phyloP scores from a whole-genome alignment of 441 rosid species.

The Jatropha podagrica region DNA sequence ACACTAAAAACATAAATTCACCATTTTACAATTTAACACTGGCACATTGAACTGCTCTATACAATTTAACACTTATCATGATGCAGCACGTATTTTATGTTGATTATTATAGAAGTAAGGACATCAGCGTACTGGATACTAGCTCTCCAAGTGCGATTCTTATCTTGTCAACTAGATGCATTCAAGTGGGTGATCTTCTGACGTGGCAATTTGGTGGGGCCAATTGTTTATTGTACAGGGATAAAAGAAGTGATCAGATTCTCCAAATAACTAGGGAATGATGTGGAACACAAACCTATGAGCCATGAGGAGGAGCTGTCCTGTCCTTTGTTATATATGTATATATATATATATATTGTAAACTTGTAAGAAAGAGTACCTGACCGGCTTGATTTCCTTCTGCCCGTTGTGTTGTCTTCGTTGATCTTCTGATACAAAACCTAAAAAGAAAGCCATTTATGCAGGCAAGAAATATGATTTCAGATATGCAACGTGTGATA shows the following conservation, averaged over 20 bases:
- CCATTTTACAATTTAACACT: no score
- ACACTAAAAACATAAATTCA: no score
- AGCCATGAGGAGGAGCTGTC: background rate
- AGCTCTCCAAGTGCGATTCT: background rate
- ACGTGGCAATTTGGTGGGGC: constrained; percentile 13
- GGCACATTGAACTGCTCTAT: no score
- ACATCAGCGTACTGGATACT: no score
- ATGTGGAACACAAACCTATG: constrained; percentile 1
- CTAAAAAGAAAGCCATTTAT: background rate
- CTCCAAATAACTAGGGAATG: constrained; percentile 9
- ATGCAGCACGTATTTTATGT: no score
- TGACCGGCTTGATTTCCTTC: background rate
- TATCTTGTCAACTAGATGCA: constrained; percentile 2
- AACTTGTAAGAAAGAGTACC: background rate
- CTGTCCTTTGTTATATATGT: no score
- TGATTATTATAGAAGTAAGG: no score
- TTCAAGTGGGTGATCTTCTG: background rate
- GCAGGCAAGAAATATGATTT: no score
- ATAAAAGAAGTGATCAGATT: constrained; percentile 6
- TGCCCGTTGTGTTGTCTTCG: background rate
- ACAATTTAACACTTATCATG: no score
- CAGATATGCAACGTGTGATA: no score
- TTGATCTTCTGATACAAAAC: background rate
- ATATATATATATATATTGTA: no score
- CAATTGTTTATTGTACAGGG: background rate